phyloP scores from a whole-genome alignment of 306 rosid genomes.

The Lathyrus aphaca region DNA sequence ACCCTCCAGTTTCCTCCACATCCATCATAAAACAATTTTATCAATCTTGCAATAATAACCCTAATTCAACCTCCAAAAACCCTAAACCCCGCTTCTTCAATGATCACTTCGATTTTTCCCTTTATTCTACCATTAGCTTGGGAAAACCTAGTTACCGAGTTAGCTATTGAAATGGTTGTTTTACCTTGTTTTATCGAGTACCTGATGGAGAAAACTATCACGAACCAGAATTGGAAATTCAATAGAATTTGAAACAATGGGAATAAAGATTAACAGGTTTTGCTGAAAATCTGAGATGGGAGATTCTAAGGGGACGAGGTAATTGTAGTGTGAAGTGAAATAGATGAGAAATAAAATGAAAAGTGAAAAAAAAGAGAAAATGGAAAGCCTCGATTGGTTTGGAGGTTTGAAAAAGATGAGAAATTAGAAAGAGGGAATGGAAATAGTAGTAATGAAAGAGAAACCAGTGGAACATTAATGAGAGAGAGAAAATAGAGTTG shows the following conservation, averaged over 20 bases:
- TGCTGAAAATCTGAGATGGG: slow-evolving; percentile 30
- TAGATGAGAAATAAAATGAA: too few species aligned
- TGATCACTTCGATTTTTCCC: slow-evolving; percentile 38
- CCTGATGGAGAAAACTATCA: slow-evolving; percentile 12
- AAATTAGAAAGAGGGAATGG: too few species aligned
- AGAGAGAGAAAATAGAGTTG: too few species aligned
- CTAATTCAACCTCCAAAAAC: slow-evolving; percentile 46
- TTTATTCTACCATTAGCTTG: slow-evolving; percentile 2
- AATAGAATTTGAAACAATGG: slow-evolving; percentile 10
- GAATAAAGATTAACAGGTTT: neutral
- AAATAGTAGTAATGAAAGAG: too few species aligned
- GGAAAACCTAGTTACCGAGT: slow-evolving; percentile 42
- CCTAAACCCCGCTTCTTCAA: slow-evolving; percentile 51
- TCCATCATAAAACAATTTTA: slow-evolving; percentile 55
- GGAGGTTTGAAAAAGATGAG: too few species aligned
- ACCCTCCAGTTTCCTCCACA: slow-evolving; percentile 59
- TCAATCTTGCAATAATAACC: slow-evolving; percentile 47
- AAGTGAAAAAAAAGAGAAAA: too few species aligned
- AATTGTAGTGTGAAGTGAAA: slow-evolving; percentile 37
- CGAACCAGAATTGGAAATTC: slow-evolving; percentile 29
- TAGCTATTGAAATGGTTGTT: slow-evolving; percentile 10
- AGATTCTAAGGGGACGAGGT: neutral
- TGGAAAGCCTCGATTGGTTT: too few species aligned
- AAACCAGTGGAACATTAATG: too few species aligned
- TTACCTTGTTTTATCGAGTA: too few species aligned